Evolutionary conservation across 495 filamentous ascomycete genomes (phyloP).

Genomic region (Penicillium canescens): DNA sequence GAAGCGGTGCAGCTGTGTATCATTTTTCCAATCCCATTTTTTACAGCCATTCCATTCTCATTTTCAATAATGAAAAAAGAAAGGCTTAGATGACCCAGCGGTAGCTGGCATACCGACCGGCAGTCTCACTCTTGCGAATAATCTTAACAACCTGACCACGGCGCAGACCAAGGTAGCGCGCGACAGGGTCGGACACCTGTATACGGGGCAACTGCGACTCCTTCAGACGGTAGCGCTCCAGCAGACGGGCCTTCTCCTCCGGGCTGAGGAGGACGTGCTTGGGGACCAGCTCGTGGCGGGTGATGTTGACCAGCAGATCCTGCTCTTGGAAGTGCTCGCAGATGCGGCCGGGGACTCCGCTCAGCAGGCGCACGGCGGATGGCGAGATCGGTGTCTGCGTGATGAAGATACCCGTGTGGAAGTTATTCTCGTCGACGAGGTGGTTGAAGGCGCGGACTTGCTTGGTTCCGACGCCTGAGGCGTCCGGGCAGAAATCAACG

Average conservation of each 20-base stretch:
- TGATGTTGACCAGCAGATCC: slow-evolving; percentile 97
- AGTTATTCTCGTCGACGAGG: slow-evolving; percentile 71
- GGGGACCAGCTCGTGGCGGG: slow-evolving; percentile 93
- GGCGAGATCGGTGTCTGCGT: slow-evolving; percentile 78
- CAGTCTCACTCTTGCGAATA: slow-evolving; percentile 73
- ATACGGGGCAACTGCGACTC: slow-evolving; percentile 96
- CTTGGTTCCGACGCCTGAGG: slow-evolving; percentile 75
- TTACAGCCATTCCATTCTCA: background rate
- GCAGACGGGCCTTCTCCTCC: slow-evolving; percentile 81
- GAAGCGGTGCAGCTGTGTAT: background rate
- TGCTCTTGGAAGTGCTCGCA: slow-evolving; percentile 95
- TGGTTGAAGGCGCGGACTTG: slow-evolving; percentile 89
- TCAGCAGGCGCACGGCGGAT: slow-evolving; percentile 68
- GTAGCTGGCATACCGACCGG: slow-evolving; percentile 60
- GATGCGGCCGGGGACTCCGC: slow-evolving; percentile 72
- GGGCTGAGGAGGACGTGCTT: slow-evolving; percentile 87
- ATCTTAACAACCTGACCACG: slow-evolving; percentile 98
- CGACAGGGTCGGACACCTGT: slow-evolving; percentile 85
- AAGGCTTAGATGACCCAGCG: slow-evolving; percentile 59
- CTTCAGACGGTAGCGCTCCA: slow-evolving; percentile 91
- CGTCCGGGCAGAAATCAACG: slow-evolving; percentile 84
- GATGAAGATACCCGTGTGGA: slow-evolving; percentile 86
- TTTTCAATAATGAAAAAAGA: background rate
- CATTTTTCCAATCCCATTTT: background rate
- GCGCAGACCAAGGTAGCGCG: slow-evolving; percentile 86